A percentile compares a stretch with the other conserved stretches of the same genome.
Conservation (phyloP, 345 rosid species). For the Clarkia xantiana region DNA sequence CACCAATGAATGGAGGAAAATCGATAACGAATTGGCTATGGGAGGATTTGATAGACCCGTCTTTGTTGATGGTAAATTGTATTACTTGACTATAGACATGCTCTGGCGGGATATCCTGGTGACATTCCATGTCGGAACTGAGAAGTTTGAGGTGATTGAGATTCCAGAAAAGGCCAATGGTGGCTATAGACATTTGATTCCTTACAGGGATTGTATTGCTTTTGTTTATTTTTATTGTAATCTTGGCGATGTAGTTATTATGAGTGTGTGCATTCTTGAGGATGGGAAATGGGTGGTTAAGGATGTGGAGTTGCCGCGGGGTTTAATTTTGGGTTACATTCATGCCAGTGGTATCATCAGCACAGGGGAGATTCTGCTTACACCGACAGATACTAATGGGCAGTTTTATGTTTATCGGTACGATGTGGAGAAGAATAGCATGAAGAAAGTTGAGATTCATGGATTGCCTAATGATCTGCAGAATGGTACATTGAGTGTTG, state of each 20-base stretch:
- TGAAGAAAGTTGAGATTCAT: constrained; percentile 4
- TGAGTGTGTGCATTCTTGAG: background rate
- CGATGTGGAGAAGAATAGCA: background rate
- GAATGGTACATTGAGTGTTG: background rate
- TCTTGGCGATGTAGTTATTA: background rate
- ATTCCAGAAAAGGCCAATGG: background rate
- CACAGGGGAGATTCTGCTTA: constrained; percentile 4
- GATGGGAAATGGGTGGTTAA: constrained; percentile 8
- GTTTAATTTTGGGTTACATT: background rate
- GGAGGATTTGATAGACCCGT: constrained; percentile 2
- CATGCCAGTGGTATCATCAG: background rate
- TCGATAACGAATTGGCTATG: background rate
- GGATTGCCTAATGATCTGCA: background rate
- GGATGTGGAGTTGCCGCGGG: background rate
- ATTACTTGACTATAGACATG: constrained; percentile 6
- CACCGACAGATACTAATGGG: background rate
- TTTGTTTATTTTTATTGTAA: constrained; percentile 2
- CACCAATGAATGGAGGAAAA: background rate
- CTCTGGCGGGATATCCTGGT: background rate
- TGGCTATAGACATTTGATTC: background rate
- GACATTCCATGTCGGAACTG: constrained; percentile 3
- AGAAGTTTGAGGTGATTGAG: constrained; percentile 2
- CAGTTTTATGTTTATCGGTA: constrained; percentile 1
- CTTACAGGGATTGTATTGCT: constrained; percentile 3
- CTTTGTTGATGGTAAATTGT: constrained; percentile 4